Conservation (phyloP, 2,329 filamentous ascomycete species). For the Cladosporium sp. region DNA sequence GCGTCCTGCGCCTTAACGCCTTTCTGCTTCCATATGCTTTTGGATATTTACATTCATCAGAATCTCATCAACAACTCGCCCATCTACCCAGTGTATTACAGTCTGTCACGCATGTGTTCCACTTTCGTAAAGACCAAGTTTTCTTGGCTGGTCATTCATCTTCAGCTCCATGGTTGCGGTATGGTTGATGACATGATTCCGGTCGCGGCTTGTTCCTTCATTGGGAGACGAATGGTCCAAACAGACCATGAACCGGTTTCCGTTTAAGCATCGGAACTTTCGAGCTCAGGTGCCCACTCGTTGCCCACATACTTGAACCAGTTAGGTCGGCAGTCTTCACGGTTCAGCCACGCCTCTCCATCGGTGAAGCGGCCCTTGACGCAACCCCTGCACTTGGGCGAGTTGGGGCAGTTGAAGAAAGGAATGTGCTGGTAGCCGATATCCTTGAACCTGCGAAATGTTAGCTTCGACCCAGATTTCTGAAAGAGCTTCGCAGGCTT, state of each 20-base stretch:
- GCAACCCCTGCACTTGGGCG: constrained; percentile 85
- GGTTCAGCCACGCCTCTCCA: constrained; percentile 76
- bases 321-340: constrained; percentile 89
- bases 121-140: neutral
- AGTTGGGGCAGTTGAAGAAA: constrained; percentile 98
- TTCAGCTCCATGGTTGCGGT: neutral
- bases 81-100: neutral
- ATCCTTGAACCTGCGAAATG: constrained; percentile 80
- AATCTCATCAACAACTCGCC: neutral
- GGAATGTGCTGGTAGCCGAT: constrained; percentile 98
- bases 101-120: neutral
- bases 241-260: neutral
- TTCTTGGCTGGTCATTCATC: neutral
- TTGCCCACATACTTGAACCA: constrained; percentile 94
- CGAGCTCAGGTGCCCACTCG: constrained; percentile 20
- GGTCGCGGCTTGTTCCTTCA: neutral
- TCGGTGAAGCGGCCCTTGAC: constrained; percentile 83
- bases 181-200: no score
- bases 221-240: neutral
- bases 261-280: neutral
- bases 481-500: constrained; percentile 33
- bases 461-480: neutral
- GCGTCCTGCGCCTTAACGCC: neutral
- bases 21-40: neutral
- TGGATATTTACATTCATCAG: constrained; percentile 4